Conservation (phyloP, 2,329 filamentous ascomycete species). For the Aspergillus calidoustus region DNA sequence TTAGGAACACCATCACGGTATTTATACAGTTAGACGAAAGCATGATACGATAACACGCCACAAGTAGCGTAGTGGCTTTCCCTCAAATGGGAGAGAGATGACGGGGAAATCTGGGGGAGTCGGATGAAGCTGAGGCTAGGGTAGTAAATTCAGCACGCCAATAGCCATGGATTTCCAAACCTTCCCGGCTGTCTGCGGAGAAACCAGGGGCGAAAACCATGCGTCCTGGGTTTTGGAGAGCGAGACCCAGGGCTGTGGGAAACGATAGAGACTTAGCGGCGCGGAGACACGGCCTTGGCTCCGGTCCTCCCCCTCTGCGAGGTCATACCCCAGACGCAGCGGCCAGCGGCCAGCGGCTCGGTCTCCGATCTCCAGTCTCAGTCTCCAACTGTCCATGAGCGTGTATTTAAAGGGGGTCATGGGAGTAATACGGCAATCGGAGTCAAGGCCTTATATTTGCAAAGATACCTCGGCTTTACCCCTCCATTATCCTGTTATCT, state of each 20-base stretch:
- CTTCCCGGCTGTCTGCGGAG: background rate
- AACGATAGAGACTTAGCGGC: background rate
- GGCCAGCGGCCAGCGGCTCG: background rate
- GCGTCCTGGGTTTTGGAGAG: background rate
- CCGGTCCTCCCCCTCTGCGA: background rate
- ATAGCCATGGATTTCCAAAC: background rate
- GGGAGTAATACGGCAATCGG: background rate
- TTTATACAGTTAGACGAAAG: background rate
- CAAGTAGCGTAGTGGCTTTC: background rate
- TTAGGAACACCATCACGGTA: background rate
- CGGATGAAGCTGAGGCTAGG: background rate
- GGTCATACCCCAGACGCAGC: background rate
- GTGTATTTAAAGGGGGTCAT: background rate
- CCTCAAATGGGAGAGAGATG: background rate
- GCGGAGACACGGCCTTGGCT: background rate
- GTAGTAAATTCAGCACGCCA: background rate
- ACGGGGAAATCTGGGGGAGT: background rate
- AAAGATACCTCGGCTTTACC: background rate
- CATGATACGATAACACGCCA: background rate
- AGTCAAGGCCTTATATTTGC: background rate
- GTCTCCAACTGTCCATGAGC: background rate
- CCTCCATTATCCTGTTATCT: background rate
- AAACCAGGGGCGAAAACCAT: background rate
- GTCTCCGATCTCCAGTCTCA: background rate
- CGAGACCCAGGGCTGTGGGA: background rate